These are phyloP conservation scores for Peronospora farinosa DNA, from an alignment of 352 stramenopile species.

Conservation along the genomic window DNA sequence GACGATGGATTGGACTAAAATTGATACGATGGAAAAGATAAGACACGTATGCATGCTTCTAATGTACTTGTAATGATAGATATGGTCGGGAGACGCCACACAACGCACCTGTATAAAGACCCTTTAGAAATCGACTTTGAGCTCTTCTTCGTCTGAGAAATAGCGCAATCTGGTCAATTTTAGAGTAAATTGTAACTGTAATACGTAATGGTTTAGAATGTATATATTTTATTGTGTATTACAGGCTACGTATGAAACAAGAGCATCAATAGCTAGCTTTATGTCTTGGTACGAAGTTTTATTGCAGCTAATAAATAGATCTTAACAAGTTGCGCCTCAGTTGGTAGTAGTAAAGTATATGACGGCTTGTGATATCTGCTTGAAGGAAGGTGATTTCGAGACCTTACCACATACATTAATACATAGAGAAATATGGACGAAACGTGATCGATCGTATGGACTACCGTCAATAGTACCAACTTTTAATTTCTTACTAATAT, in stretches of 20 bases:
- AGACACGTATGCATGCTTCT: conserved; percentile 1
- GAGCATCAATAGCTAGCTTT: neutral
- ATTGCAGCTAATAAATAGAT: neutral
- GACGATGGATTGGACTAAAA: neutral
- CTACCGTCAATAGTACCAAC: too few relatives aligned
- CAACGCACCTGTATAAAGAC: conserved; percentile 32
- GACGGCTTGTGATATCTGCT: neutral
- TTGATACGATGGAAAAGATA: conserved; percentile 3
- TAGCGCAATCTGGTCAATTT: conserved; percentile 1
- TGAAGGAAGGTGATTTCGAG: neutral
- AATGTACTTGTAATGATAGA: too few relatives aligned
- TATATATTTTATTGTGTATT: neutral
- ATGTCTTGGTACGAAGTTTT: neutral
- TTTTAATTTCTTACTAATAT: too few relatives aligned
- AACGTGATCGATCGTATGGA: too few relatives aligned
- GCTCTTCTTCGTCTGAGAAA: conserved; percentile 21
- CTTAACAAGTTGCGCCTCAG: too few relatives aligned
- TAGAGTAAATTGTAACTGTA: conserved; percentile 4
- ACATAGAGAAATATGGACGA: too few relatives aligned
- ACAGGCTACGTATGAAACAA: neutral
- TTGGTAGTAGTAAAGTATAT: neutral
- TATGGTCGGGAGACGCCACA: conserved; percentile 1
- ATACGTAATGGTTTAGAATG: neutral
- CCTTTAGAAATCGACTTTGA: conserved; percentile 27
- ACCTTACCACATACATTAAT: too few relatives aligned